phyloP scores from a whole-genome alignment of 148 eudicot species.

The Dysphania ambrosioides region DNA sequence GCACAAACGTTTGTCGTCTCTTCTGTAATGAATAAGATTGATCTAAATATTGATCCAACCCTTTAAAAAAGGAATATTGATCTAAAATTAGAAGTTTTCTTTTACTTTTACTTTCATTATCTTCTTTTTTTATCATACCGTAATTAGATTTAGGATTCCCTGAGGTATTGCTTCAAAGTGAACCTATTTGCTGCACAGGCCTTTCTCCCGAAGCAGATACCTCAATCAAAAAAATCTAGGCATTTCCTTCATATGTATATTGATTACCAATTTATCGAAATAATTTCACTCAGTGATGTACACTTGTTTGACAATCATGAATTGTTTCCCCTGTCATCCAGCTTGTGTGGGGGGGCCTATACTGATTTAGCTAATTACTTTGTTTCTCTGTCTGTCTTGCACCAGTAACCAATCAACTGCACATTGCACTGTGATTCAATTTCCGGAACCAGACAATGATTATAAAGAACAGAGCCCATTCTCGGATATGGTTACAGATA shows the following conservation, averaged over 20 bases:
- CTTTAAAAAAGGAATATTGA: too few species aligned
- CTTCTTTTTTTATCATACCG: too few species aligned
- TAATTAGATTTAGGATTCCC: too few species aligned
- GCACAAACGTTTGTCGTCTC: neutral
- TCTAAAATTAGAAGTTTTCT: too few species aligned
- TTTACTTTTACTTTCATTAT: too few species aligned
- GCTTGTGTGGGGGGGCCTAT: neutral
- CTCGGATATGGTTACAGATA: slow-evolving; percentile 40
- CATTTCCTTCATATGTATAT: neutral
- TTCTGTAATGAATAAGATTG: neutral
- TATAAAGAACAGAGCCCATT: slow-evolving; percentile 38
- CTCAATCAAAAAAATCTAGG: neutral
- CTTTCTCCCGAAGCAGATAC: too few species aligned
- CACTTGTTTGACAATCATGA: too few species aligned
- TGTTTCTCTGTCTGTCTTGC: slow-evolving; percentile 13
- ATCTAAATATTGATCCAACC: neutral
- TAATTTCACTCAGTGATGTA: neutral
- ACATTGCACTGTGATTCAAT: slow-evolving; percentile 47
- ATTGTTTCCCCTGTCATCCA: neutral
- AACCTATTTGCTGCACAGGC: too few species aligned
- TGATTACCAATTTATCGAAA: neutral
- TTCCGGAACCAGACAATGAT: slow-evolving; percentile 37
- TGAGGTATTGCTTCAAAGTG: too few species aligned
- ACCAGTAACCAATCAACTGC: slow-evolving; percentile 43
- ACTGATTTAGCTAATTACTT: slow-evolving; percentile 3